Conservation (phyloP, 139 green algal genomes). For the Haematococcus lacustris region DNA sequence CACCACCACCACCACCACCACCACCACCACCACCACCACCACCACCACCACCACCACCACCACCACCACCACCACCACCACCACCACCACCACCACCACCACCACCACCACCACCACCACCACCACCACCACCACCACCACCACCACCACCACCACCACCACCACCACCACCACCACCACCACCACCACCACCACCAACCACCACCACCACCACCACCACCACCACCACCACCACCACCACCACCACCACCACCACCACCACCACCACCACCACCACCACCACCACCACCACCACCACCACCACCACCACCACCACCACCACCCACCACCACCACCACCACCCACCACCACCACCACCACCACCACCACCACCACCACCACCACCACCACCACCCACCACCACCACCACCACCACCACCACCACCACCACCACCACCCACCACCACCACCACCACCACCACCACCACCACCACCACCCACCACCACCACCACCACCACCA, state of each 20-base stretch:
- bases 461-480: slow-evolving; percentile 5
- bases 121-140: slow-evolving; percentile 11
- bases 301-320: no score
- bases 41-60: slow-evolving; percentile 10
- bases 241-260: slow-evolving; percentile 3
- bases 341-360: no score
- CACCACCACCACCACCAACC: no score
- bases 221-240: no score
- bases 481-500: slow-evolving; percentile 5
- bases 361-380: no score
- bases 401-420: no score
- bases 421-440: no score
- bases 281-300: slow-evolving; percentile 2
- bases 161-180: slow-evolving; percentile 4
- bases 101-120: slow-evolving; percentile 12
- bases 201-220: no score
- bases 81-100: slow-evolving; percentile 11
- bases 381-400: no score
- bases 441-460: slow-evolving; percentile 5
- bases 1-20: slow-evolving; percentile 11
- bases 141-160: slow-evolving; percentile 4
- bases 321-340: no score
- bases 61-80: slow-evolving; percentile 10
- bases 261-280: slow-evolving; percentile 4
- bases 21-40: slow-evolving; percentile 10